A percentile compares a stretch with the other conserved stretches of the same genome.
These are phyloP conservation scores for Candolleomyces eurysporus DNA, from an alignment of 768 basidiomycete species.

Conservation along the genomic window DNA sequence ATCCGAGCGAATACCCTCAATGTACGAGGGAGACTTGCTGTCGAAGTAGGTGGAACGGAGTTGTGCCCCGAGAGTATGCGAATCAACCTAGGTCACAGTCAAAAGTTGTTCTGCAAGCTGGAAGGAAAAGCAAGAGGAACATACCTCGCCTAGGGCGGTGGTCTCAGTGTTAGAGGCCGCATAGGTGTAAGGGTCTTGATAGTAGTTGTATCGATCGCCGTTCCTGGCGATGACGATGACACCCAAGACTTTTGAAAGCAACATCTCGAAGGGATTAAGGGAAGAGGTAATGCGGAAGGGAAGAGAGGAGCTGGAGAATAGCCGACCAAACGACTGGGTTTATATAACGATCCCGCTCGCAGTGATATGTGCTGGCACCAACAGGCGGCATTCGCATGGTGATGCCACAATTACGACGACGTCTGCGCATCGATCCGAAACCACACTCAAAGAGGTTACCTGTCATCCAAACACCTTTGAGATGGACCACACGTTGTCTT, in stretches of 20 bases:
- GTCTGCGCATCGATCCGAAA: constrained; percentile 1
- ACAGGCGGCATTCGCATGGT: constrained; percentile 8
- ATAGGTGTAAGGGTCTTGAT: constrained; percentile 72
- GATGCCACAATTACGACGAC: neutral
- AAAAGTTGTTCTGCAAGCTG: constrained; percentile 6
- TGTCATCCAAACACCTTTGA: constrained; percentile 3
- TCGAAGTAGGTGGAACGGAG: constrained; percentile 69
- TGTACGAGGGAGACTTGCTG: constrained; percentile 64
- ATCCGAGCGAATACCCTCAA: constrained; percentile 61
- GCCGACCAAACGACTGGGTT: neutral
- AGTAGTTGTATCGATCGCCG: constrained; percentile 67
- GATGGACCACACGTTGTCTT: neutral
- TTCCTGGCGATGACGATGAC: constrained; percentile 77
- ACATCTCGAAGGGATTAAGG: constrained; percentile 25
- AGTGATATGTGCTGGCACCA: neutral
- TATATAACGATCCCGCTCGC: neutral
- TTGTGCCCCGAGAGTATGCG: constrained; percentile 58
- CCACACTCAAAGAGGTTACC: neutral
- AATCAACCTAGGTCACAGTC: constrained; percentile 50
- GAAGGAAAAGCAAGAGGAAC: constrained; percentile 14
- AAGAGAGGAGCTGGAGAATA: constrained; percentile 13
- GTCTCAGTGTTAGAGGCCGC: constrained; percentile 60
- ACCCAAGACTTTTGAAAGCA: constrained; percentile 66
- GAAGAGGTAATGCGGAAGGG: constrained; percentile 15
- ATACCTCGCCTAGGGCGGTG: constrained; percentile 73